Evolutionary conservation across 2,329 filamentous ascomycete species (phyloP).

Genomic region (Pseudopithomyces chartarum): DNA sequence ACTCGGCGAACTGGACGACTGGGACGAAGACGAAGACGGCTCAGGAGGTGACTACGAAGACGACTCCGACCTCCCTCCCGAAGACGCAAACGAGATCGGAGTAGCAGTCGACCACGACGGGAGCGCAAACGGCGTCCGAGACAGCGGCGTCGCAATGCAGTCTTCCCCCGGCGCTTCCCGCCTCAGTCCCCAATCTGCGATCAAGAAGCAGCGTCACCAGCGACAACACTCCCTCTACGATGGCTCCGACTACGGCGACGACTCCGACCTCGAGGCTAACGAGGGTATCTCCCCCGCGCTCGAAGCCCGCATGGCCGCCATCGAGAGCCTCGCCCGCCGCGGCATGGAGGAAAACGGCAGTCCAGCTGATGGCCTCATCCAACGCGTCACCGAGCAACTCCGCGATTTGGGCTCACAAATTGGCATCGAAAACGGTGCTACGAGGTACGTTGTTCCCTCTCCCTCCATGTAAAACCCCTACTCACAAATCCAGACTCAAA

Average conservation of each 20-base stretch:
- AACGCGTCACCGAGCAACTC: slow-evolving; percentile 70
- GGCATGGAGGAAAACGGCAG: slow-evolving; percentile 70
- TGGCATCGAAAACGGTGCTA: slow-evolving; percentile 72
- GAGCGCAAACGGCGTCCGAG: slow-evolving; percentile 46
- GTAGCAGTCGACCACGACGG: slow-evolving; percentile 43
- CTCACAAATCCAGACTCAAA: slow-evolving; percentile 62
- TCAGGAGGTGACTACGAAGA: slow-evolving; percentile 49
- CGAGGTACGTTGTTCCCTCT: slow-evolving; percentile 58
- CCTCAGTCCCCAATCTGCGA: slow-evolving; percentile 46
- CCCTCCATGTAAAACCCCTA: not conserved
- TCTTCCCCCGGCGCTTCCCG: slow-evolving; percentile 44
- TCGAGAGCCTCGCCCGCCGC: slow-evolving; percentile 69
- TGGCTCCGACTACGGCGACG: slow-evolving; percentile 75
- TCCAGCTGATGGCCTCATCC: slow-evolving; percentile 68
- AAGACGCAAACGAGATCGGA: slow-evolving; percentile 30
- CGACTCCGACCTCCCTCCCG: slow-evolving; percentile 34
- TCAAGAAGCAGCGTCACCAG: slow-evolving; percentile 43
- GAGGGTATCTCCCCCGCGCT: slow-evolving; percentile 70
- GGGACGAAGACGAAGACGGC: slow-evolving; percentile 68
- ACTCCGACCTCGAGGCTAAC: slow-evolving; percentile 69
- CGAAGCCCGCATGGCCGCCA: slow-evolving; percentile 71
- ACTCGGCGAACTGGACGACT: slow-evolving; percentile 66
- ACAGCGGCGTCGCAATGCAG: slow-evolving; percentile 53
- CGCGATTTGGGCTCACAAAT: slow-evolving; percentile 75
- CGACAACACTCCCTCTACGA: slow-evolving; percentile 63